Percentiles rank a stretch among this genome's conserved stretches.
These are phyloP conservation scores for Talaromyces sp. DNA, from an alignment of 2,329 filamentous ascomycete genomes.

Conservation along the genomic window DNA sequence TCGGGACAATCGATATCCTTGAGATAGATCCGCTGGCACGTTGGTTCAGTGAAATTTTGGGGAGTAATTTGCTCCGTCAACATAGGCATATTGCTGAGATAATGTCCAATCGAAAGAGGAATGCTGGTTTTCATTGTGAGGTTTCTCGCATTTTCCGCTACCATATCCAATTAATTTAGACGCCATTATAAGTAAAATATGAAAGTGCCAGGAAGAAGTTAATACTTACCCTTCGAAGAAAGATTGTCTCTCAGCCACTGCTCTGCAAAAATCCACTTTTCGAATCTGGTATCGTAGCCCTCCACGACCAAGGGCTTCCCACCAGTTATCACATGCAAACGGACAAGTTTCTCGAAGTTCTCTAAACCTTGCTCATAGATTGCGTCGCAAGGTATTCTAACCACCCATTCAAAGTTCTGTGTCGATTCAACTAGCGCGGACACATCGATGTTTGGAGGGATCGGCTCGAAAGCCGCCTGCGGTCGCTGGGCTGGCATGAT, in stretches of 20 bases:
- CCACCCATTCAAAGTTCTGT: slow-evolving; percentile 82
- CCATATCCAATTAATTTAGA: slow-evolving; percentile 4
- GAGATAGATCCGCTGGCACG: slow-evolving; percentile 81
- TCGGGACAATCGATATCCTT: slow-evolving; percentile 95
- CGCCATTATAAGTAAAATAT: background rate
- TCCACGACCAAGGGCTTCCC: slow-evolving; percentile 90
- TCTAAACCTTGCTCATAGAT: slow-evolving; percentile 73
- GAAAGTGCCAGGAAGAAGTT: background rate
- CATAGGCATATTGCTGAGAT: slow-evolving; percentile 79
- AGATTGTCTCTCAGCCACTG: slow-evolving; percentile 77
- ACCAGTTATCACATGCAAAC: slow-evolving; percentile 75
- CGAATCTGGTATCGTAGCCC: slow-evolving; percentile 74
- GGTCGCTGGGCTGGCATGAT: slow-evolving; percentile 76
- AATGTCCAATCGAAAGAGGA: slow-evolving; percentile 83
- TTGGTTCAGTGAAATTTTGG: slow-evolving; percentile 72
- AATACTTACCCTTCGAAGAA: slow-evolving; percentile 68
- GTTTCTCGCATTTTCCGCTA: slow-evolving; percentile 82
- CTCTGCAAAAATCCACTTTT: slow-evolving; percentile 72
- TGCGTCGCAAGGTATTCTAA: slow-evolving; percentile 72
- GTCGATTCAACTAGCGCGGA: slow-evolving; percentile 70
- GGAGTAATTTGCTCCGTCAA: slow-evolving; percentile 78
- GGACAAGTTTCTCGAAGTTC: slow-evolving; percentile 80
- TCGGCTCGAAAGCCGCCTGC: slow-evolving; percentile 85
- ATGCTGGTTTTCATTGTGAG: slow-evolving; percentile 69
- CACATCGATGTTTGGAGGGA: slow-evolving; percentile 81